Conservation (phyloP, 2,329 filamentous ascomycete species). For the Ascochyta lentis region DNA sequence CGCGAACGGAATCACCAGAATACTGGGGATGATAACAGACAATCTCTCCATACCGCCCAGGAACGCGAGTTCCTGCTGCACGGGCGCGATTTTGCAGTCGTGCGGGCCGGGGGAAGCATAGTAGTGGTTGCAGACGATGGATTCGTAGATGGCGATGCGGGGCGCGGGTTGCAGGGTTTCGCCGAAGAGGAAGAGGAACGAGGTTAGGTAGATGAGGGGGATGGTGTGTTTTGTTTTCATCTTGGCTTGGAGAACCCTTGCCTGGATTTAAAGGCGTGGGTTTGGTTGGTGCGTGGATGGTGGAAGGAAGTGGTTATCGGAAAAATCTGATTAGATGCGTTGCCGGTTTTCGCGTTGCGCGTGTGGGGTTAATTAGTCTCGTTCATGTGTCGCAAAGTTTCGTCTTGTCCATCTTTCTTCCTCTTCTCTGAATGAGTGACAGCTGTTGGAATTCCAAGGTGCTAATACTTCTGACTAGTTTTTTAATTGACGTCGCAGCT, state of each 20-base stretch:
- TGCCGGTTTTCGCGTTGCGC: no score
- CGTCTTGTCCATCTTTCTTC: no score
- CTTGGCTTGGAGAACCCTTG: neutral
- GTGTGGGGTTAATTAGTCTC: no score
- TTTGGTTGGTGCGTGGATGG: neutral
- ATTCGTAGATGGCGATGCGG: slow-evolving; percentile 27
- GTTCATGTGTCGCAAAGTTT: no score
- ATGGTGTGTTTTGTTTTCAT: slow-evolving; percentile 16
- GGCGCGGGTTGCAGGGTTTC: slow-evolving; percentile 29
- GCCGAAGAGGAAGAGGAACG: slow-evolving; percentile 29
- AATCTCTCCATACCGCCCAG: slow-evolving; percentile 26
- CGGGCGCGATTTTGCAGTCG: slow-evolving; percentile 25
- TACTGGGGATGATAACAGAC: slow-evolving; percentile 25
- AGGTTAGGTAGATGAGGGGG: slow-evolving; percentile 24
- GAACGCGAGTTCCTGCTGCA: slow-evolving; percentile 25
- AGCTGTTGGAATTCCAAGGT: no score
- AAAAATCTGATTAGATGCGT: no score
- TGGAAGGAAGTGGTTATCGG: no score
- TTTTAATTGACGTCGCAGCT: no score
- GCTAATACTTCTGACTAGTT: no score
- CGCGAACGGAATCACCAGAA: slow-evolving; percentile 29
- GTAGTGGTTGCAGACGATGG: slow-evolving; percentile 23
- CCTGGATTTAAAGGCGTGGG: neutral
- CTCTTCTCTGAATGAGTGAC: no score
- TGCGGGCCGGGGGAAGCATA: slow-evolving; percentile 9